Percentiles rank a stretch among this genome's conserved stretches.
Evolutionary conservation across 1,284 basidiomycete genomes (phyloP).

Genomic region (Pterulicium gracile): DNA sequence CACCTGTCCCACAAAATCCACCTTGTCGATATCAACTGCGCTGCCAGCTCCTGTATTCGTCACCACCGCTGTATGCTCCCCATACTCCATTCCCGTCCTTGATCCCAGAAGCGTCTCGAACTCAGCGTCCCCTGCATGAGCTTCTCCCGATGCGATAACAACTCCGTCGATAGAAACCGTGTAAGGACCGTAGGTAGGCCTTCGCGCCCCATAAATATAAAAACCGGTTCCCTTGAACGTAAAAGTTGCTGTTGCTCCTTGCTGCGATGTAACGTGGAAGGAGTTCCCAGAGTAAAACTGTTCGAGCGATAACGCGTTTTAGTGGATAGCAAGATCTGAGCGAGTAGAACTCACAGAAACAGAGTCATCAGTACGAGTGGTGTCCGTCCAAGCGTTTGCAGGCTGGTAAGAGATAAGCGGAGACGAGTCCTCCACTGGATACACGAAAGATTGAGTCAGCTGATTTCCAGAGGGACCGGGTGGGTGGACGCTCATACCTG

Average conservation of each 20-base stretch:
- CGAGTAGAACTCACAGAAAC: conserved; percentile 20
- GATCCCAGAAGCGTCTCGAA: conserved; percentile 32
- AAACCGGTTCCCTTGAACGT: conserved; percentile 41
- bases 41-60: conserved; percentile 27
- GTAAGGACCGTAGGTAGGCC: conserved; percentile 38
- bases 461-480: not conserved
- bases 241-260: conserved; percentile 31
- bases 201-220: conserved; percentile 35
- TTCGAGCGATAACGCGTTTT: not conserved
- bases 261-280: conserved; percentile 26
- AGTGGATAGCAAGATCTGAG: not conserved
- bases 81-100: conserved; percentile 27
- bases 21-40: conserved; percentile 37
- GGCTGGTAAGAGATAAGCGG: conserved; percentile 34
- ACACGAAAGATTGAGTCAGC: conserved; percentile 3
- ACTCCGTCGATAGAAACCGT: conserved; percentile 34
- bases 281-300: conserved; percentile 30
- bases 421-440: conserved; percentile 32
- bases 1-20: conserved; percentile 30
- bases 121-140: conserved; percentile 18
- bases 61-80: conserved; percentile 34
- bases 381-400: conserved; percentile 31
- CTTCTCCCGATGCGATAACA: conserved; percentile 23
- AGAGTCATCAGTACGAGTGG: conserved; percentile 22
- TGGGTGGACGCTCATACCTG: conserved; percentile 18